Percentiles rank a stretch among this genome's conserved stretches.
Evolutionary conservation across 768 basidiomycete genomes (phyloP).

Genomic region (Pleurotus tuber-regium): DNA sequence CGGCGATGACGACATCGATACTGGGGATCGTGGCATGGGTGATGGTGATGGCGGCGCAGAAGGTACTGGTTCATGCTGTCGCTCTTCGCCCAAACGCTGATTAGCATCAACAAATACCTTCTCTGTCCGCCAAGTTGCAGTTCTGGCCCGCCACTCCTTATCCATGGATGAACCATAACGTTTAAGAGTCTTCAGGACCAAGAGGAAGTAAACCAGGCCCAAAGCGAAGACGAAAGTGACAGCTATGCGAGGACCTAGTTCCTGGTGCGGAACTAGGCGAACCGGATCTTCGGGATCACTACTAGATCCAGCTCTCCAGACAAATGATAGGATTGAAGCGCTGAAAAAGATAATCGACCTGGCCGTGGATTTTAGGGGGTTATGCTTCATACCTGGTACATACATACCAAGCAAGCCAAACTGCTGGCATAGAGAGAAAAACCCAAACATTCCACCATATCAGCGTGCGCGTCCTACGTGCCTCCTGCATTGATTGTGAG

Average conservation of each 20-base stretch:
- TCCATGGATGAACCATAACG: slow-evolving; percentile 42
- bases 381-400: no score
- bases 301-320: slow-evolving; percentile 53
- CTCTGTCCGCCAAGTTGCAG: slow-evolving; percentile 18
- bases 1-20: no score
- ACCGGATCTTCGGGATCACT: slow-evolving; percentile 19
- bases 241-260: slow-evolving; percentile 44
- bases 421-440: slow-evolving; percentile 57
- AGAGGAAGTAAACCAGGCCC: slow-evolving; percentile 49
- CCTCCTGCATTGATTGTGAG: slow-evolving; percentile 38
- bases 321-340: slow-evolving; percentile 53
- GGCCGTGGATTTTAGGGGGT: neutral
- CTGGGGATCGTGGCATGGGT: no score
- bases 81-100: no score
- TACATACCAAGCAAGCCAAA: slow-evolving; percentile 61
- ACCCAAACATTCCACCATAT: slow-evolving; percentile 68
- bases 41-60: no score
- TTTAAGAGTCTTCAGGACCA: slow-evolving; percentile 51
- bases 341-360: slow-evolving; percentile 62
- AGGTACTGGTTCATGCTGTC: no score
- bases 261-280: slow-evolving; percentile 29
- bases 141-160: slow-evolving; percentile 21
- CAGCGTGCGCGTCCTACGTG: slow-evolving; percentile 29
- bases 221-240: slow-evolving; percentile 47
- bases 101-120: slow-evolving; percentile 13